Conservation (phyloP, 768 basidiomycete species). For the Lactifluus piperatus region DNA sequence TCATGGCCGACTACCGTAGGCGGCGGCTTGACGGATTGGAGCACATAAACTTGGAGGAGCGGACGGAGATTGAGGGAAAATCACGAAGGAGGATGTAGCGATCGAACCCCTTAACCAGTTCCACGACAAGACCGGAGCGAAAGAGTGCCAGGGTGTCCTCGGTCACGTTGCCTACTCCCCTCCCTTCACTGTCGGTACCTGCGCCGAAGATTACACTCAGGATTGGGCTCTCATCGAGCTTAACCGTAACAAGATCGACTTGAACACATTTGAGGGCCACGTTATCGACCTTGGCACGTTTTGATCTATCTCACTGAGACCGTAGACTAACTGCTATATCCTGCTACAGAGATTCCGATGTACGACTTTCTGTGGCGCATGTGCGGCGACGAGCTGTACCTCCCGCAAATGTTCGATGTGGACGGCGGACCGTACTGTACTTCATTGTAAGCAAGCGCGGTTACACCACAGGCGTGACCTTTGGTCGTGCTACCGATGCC, state of each 20-base stretch:
- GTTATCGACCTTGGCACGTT: background rate
- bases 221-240: conserved; percentile 27
- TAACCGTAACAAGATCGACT: conserved; percentile 21
- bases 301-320: background rate
- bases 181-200: conserved; percentile 15
- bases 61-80: background rate
- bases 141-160: background rate
- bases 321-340: conserved; percentile 4
- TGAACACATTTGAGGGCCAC: conserved; percentile 19
- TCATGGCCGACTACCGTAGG: background rate
- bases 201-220: conserved; percentile 14
- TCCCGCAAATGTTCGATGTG: conserved; percentile 16
- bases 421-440: conserved; percentile 16
- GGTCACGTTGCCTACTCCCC: background rate
- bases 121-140: background rate
- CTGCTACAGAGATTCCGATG: background rate
- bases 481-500: conserved; percentile 23
- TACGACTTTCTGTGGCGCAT: background rate
- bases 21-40: background rate
- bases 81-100: background rate
- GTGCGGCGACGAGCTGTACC: background rate
- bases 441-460: conserved; percentile 23
- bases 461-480: conserved; percentile 20
- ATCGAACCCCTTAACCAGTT: background rate
- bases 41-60: background rate